Base-by-base conservation (phyloP, 2,329 filamentous ascomycete genomes). In the Madurella mycetomatis region DNA sequence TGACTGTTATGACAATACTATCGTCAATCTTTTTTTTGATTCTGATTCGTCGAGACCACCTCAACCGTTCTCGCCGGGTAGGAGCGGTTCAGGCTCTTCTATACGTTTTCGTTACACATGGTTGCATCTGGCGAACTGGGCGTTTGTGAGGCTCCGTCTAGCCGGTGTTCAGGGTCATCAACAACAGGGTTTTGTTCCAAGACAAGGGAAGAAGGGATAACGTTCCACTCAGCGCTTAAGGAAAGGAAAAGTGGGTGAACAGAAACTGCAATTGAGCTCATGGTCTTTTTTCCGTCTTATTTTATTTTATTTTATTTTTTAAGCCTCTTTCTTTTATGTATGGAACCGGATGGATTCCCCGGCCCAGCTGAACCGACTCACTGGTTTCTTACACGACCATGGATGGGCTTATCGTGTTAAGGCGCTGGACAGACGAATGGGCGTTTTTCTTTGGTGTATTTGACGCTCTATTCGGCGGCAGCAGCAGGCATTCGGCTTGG, bases 21-120 rank as follows among this genome's bases (percentile, higher is more conserved):
- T 52, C 51, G 37, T 47, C n/a, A n/a, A n/a, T n/a, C 39, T 53
- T 48, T 55, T 58, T 41, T 52, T 34, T 49, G 34, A 42, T n/a
- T 46, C 41, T 48, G 13, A n/a, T n/a, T 48, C 51, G 12, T 19
- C n/a, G 30, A 30, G 39, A 16, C 39, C 25, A 39, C 43, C 19
- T 48, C 44, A 31, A 40, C 19, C 9, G 8, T 4, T 7, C 41
- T 12, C 9, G 41, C 16, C 5, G 41, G 41, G 11, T 18, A 18
- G 17, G 16, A 42, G 16, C 34, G 34, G 34, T 4, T 15, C 16
- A 19, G 16, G 7, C 11, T 19, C 41, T 11, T 18, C 16, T 18
- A 7, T 18, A 37, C 13, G 13, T 32, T 49, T 49, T 25, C n/a
- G 40, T 43, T 49, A 49, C 47, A 43, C 30, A 32, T 32, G 39